These are phyloP conservation scores for Coemansia sp. DNA, from an alignment of 192 early-diverging fungal species.

Conservation along the genomic window DNA sequence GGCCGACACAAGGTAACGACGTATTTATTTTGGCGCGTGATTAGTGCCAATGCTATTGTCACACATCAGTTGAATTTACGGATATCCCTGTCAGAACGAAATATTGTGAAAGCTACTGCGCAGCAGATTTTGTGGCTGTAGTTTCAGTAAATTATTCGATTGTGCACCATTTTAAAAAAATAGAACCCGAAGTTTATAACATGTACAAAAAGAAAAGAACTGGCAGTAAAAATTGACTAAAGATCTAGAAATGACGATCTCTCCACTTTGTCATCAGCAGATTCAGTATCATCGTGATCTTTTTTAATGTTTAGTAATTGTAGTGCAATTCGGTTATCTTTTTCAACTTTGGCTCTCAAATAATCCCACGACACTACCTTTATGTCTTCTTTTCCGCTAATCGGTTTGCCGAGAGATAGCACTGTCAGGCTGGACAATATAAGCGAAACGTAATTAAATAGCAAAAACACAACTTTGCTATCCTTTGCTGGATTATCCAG, in stretches of 20 bases:
- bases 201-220: background rate
- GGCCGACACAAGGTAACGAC: background rate
- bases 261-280: background rate
- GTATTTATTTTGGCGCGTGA: background rate
- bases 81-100: background rate
- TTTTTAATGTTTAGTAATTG: background rate
- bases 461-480: background rate
- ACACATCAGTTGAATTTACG: background rate
- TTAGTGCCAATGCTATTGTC: background rate
- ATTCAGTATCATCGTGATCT: background rate
- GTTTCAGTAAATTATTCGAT: background rate
- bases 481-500: conserved; percentile 2
- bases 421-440: background rate
- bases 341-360: background rate
- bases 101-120: background rate
- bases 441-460: background rate
- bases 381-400: background rate
- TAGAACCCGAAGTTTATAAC: no score
- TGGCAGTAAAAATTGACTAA: background rate
- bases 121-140: no score
- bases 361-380: background rate
- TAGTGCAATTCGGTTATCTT: background rate
- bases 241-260: background rate
- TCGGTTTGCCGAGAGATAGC: background rate
- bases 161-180: background rate